Base-by-base conservation (phyloP, 768 basidiomycete genomes). In the Pholiota microspora region DNA sequence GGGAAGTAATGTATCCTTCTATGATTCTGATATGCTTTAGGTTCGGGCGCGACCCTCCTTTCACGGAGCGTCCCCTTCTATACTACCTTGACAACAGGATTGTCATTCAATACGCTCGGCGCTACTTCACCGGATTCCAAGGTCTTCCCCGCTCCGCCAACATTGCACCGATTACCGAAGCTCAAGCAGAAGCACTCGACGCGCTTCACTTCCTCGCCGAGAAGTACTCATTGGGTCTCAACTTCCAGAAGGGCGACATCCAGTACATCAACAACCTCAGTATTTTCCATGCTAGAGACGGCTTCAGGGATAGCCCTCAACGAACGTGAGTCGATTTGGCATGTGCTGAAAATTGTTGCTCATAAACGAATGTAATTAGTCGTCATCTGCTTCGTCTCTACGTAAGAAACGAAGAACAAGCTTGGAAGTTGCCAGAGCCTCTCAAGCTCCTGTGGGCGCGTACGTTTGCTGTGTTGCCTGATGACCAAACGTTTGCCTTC, bases 181-280 rank as follows among this genome's bases (percentile, higher is more conserved):
- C 75, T 4, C 78, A 79, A 52, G 78, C 78, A 0, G 78, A 79
- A 59, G 77, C 78, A 4, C 67, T 79, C 12, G 77, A 78, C 49
- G 68, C 72, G 2, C 59, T 78, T 16, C 78, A 78, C 58, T 79
- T 75, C 64, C 56, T 74, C 10, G 78, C 72, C 1, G 74, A 77
- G 55, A 75, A 75, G 54, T 71, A 71, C 57, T 71, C 72, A 21
- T 60, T 79, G 3, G 73, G 65, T 1, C 67, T 79, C 44, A 77
- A 77, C 53, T 77, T 79, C 63, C 67, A 75, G 62, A 77, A 78
- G 48, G 77, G 77, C 53, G 77, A 78, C 49, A 76, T 79, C 24
- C 78, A 79, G 60, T 79, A 75, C 54, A 77, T 79, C 60, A 79
- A 77, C 60, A 77, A 72, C 55, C 62, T 79, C 58, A 69, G 74